Base-by-base conservation (phyloP, 2,329 filamentous ascomycete genomes). In the Endocalyx cinctus region DNA sequence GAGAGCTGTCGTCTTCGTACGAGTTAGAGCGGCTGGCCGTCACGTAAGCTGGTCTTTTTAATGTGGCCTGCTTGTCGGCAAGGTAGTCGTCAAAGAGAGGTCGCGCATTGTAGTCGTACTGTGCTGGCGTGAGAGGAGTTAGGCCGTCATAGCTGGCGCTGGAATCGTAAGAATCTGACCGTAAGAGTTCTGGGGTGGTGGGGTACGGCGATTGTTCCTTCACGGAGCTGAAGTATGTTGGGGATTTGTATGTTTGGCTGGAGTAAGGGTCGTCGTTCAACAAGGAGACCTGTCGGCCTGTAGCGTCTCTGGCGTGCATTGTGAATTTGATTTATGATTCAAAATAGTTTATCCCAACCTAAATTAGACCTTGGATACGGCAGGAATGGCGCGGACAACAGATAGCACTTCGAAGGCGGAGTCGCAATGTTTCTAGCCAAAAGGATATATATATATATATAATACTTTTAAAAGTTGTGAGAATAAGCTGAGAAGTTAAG, bases 131-230 rank as follows among this genome's bases (percentile, higher is more conserved):
- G 38, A 76, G 46, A 16, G 77, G 77, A 1, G 75, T 75, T 14
- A 64, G 50, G 18, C 72, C 66, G 35, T 75, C 74, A 47, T 63
- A 67, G 52, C 70, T 75, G 45, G 64, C 64, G 41, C 74, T 70
- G 10, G 76, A 80, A 50, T 80, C 77, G 54, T 75, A 79, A 1
- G 77, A 80, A 45, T 77, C 63, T 33, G 75, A 77, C 27, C 76
- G 72, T 31, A 72, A 57, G n/a, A 81, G 66, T 46, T 73, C 70
- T 18, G 77, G 76, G 1, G 72, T 74, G 44, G 66, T 64, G 30
- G 70, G 65, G 14, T 69, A 68, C 4, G 67, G 67, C 4, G 70
- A 70, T 33, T 56, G 52, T 33, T 64, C 55, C 12, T 60, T 48
- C 17, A 57, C 50, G 13, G 51, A 46, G 37, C 59, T 50, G 46